Conservation (phyloP, 805 yeast species). For the Blastobotrys americana region DNA sequence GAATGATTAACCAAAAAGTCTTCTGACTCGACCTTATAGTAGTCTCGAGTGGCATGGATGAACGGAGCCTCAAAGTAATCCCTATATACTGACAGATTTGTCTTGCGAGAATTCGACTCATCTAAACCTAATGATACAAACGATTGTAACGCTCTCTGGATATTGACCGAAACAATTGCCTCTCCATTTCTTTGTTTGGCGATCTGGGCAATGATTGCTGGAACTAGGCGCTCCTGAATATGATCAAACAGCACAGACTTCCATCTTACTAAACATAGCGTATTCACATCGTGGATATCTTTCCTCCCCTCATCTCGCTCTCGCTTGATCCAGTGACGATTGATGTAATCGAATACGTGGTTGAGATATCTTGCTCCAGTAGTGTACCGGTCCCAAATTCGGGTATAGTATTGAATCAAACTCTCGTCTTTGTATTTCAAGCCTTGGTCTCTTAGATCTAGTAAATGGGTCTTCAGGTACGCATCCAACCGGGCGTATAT, state of each 20-base stretch:
- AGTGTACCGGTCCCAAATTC: conserved; percentile 81
- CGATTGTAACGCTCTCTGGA: conserved; percentile 73
- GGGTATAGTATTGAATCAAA: conserved; percentile 74
- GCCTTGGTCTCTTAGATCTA: conserved; percentile 20
- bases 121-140: conserved; percentile 88
- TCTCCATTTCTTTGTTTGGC: conserved; percentile 73
- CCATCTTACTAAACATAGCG: conserved; percentile 85
- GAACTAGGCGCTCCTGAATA: conserved; percentile 52
- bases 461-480: conserved; percentile 53
- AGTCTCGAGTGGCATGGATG: conserved; percentile 48
- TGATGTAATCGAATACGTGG: conserved; percentile 91
- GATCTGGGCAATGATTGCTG: conserved; percentile 69
- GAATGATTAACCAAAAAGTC: conserved; percentile 63
- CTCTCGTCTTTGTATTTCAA: conserved; percentile 51
- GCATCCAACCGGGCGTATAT: conserved; percentile 64
- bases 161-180: conserved; percentile 55
- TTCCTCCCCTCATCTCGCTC: conserved; percentile 90
- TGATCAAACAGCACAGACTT: conserved; percentile 69
- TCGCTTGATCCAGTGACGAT: conserved; percentile 95
- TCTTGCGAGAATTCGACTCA: conserved; percentile 77
- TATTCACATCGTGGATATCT: conserved; percentile 84
- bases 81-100: conserved; percentile 74
- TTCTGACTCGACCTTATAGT: conserved; percentile 61
- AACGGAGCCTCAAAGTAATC: conserved; percentile 71
- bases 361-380: conserved; percentile 88